A percentile compares a stretch with the other conserved stretches of the same genome.
These are phyloP conservation scores for Ceratorhiza oryzae-sativae DNA, from an alignment of 1,284 basidiomycete species.

Conservation along the genomic window DNA sequence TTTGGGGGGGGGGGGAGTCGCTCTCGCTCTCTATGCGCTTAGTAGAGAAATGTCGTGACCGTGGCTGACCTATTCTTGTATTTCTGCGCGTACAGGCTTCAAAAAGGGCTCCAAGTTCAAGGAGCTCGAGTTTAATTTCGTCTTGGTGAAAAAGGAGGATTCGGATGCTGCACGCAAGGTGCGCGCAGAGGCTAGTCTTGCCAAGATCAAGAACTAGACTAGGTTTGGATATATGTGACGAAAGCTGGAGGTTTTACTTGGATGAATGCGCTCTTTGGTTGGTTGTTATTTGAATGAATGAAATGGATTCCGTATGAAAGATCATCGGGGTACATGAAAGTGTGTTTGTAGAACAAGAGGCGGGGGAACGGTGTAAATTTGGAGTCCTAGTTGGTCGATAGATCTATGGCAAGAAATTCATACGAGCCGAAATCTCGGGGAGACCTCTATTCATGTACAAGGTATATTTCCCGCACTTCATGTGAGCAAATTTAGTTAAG, in stretches of 20 bases:
- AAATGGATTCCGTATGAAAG: conserved; percentile 19
- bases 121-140: conserved; percentile 66
- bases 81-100: conserved; percentile 68
- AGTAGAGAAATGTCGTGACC: conserved; percentile 59
- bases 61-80: conserved; percentile 60
- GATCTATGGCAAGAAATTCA: no score
- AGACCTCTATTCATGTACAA: no score
- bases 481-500: no score
- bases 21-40: neutral
- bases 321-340: no score
- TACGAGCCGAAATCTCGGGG: no score
- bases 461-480: no score
- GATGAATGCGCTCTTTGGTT: neutral
- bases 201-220: conserved; percentile 9
- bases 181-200: conserved; percentile 45
- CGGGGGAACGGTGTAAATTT: no score
- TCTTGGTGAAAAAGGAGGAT: conserved; percentile 65
- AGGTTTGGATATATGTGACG: neutral
- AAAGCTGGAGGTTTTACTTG: neutral
- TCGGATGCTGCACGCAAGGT: conserved; percentile 49
- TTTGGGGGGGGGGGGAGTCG: no score
- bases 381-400: no score
- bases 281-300: neutral
- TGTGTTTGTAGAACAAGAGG: no score
- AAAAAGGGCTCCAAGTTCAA: conserved; percentile 65